Percentiles rank a stretch among this genome's conserved stretches.
These are phyloP conservation scores for Colletotrichum echinochloae DNA, from an alignment of 2,329 filamentous ascomycete species.

Conservation along the genomic window DNA sequence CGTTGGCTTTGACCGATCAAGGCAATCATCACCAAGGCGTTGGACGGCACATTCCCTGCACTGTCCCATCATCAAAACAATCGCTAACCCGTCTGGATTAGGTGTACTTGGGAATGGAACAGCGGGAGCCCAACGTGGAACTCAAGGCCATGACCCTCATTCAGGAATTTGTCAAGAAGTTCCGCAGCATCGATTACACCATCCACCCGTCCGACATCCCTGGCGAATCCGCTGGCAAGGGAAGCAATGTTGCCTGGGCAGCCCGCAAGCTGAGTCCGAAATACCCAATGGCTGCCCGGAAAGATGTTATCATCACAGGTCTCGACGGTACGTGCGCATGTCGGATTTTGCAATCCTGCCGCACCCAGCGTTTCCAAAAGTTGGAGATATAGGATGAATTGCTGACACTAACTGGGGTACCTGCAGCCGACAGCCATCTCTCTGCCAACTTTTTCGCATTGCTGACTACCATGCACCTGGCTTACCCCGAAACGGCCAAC, in stretches of 20 bases:
- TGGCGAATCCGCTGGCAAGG: conserved; percentile 78
- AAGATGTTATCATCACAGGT: conserved; percentile 75
- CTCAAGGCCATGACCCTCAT: conserved; percentile 72
- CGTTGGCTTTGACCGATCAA: background rate
- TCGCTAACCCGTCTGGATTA: conserved; percentile 49
- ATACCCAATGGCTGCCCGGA: conserved; percentile 64
- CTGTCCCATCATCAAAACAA: background rate
- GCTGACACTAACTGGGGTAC: conserved; percentile 45
- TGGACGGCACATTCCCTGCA: background rate
- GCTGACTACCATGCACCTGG: conserved; percentile 72
- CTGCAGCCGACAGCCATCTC: conserved; percentile 76
- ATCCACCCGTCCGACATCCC: conserved; percentile 74
- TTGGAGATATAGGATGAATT: conserved; percentile 43
- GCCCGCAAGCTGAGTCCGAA: conserved; percentile 73
- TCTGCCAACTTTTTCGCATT: conserved; percentile 75
- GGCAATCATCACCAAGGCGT: conserved; percentile 1
- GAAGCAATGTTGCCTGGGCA: conserved; percentile 80
- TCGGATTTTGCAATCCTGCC: conserved; percentile 32
- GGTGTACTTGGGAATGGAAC: conserved; percentile 80
- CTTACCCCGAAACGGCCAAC: conserved; percentile 68
- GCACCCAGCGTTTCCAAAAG: conserved; percentile 40
- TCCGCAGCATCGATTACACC: conserved; percentile 75
- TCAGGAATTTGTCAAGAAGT: conserved; percentile 72
- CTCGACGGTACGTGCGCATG: conserved; percentile 72
- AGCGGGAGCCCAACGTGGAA: conserved; percentile 71